A percentile compares a stretch with the other conserved stretches of the same genome.
phyloP scores from a whole-genome alignment of 148 eudicot species.

The Drosera capensis region DNA sequence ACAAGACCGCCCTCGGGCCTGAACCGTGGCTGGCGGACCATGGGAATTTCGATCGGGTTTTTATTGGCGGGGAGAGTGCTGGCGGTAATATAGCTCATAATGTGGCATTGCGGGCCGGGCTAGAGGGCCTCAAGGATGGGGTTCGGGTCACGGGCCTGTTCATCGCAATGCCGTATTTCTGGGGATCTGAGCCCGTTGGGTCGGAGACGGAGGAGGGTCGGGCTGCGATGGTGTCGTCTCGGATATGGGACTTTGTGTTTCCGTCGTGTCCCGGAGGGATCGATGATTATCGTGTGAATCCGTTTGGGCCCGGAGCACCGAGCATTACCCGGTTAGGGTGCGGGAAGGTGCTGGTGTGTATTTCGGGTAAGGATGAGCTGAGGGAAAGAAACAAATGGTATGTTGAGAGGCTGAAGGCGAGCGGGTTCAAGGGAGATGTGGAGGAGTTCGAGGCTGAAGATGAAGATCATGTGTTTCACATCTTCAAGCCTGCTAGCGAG shows the following conservation, averaged over 20 bases:
- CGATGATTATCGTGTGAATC: conserved; percentile 10
- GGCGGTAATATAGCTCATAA: conserved; percentile 28
- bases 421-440: conserved; percentile 16
- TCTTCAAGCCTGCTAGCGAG: conserved; percentile 13
- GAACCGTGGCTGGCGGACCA: conserved; percentile 9
- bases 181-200: conserved; percentile 1
- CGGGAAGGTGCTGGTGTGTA: conserved; percentile 7
- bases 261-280: conserved; percentile 6
- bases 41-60: conserved; percentile 13
- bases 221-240: neutral
- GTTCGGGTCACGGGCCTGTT: conserved; percentile 13
- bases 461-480: conserved; percentile 10
- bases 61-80: conserved; percentile 26
- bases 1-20: conserved; percentile 8
- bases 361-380: conserved; percentile 15
- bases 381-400: conserved; percentile 6
- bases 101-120: conserved; percentile 11
- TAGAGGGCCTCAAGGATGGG: neutral
- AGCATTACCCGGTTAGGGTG: conserved; percentile 8
- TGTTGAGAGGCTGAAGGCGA: conserved; percentile 6
- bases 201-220: neutral
- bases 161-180: conserved; percentile 19
- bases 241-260: conserved; percentile 12
- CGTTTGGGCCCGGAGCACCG: conserved; percentile 10
- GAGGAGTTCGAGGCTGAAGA: conserved; percentile 1